Conservation (phyloP, 2,329 filamentous ascomycete species). For the Chaetomium strumarium region DNA sequence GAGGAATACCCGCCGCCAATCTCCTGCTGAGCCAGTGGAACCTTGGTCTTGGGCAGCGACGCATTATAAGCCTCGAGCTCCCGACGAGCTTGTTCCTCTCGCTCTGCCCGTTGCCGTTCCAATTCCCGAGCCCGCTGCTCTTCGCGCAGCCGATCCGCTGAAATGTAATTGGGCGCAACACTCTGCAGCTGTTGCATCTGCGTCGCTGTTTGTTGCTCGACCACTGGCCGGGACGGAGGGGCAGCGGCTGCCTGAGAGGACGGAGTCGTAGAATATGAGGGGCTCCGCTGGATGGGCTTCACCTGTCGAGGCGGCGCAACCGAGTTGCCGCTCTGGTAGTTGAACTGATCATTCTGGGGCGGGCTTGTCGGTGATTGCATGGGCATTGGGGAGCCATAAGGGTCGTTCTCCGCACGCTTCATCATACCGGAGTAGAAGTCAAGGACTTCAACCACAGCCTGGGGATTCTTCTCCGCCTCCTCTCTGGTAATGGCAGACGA, state of each 20-base stretch:
- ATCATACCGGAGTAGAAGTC: slow-evolving; percentile 83
- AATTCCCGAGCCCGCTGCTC: slow-evolving; percentile 59
- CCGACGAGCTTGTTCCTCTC: slow-evolving; percentile 61
- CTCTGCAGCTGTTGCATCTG: slow-evolving; percentile 51
- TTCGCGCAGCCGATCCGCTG: slow-evolving; percentile 45
- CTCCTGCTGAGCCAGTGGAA: slow-evolving; percentile 83
- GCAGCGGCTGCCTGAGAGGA: slow-evolving; percentile 31
- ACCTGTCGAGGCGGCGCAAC: slow-evolving; percentile 66
- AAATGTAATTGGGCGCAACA: slow-evolving; percentile 49
- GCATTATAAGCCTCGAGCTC: slow-evolving; percentile 88
- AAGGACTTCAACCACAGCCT: slow-evolving; percentile 73
- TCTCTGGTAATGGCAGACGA: slow-evolving; percentile 97
- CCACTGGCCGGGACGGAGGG: slow-evolving; percentile 39
- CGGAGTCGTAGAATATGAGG: slow-evolving; percentile 34
- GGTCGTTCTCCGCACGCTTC: slow-evolving; percentile 65
- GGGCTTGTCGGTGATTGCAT: slow-evolving; percentile 54
- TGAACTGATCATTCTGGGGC: slow-evolving; percentile 58
- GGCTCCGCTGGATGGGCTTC: slow-evolving; percentile 46
- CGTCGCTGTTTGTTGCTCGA: slow-evolving; percentile 43
- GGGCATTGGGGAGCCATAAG: slow-evolving; percentile 58
- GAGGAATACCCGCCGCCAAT: slow-evolving; percentile 64
- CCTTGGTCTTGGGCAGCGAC: slow-evolving; percentile 73
- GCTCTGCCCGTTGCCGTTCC: slow-evolving; percentile 50
- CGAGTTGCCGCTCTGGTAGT: slow-evolving; percentile 49
- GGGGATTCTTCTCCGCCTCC: slow-evolving; percentile 94